A percentile compares a stretch with the other conserved stretches of the same genome.
Conservation (phyloP, 179 eudicot species). For the Vitellaria paradoxa region DNA sequence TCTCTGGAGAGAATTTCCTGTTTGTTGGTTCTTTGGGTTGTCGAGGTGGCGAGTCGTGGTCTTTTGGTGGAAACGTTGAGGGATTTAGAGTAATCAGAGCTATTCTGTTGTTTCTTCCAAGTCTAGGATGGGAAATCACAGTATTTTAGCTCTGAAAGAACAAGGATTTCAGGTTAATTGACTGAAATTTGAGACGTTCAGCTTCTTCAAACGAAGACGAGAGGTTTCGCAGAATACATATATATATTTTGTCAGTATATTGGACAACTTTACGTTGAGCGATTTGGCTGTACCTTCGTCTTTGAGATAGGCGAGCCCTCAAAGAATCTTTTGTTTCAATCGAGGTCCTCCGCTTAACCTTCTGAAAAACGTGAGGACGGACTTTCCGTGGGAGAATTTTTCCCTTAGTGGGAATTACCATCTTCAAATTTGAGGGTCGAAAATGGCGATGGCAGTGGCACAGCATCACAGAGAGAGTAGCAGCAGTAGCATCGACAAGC, state of each 20-base stretch:
- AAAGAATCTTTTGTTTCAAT: constrained; percentile 21
- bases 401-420: neutral
- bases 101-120: constrained; percentile 11
- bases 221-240: neutral
- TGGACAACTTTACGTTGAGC: constrained; percentile 8
- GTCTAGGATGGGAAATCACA: constrained; percentile 6
- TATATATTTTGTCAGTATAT: neutral
- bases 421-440: neutral
- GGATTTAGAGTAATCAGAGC: constrained; percentile 10
- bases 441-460: constrained; percentile 54
- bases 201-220: constrained; percentile 1
- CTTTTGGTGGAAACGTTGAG: neutral
- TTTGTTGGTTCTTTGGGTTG: neutral
- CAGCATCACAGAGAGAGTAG: constrained; percentile 46
- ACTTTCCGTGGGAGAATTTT: constrained; percentile 2
- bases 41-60: neutral
- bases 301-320: constrained; percentile 9
- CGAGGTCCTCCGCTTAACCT: constrained; percentile 19
- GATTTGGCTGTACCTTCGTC: constrained; percentile 13
- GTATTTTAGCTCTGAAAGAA: constrained; percentile 8
- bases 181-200: constrained; percentile 12
- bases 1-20: too few relatives aligned
- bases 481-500: constrained; percentile 37
- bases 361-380: constrained; percentile 19
- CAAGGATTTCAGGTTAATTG: constrained; percentile 2